These are phyloP conservation scores for Xylariaceae sp. DNA, from an alignment of 2,329 filamentous ascomycete species.

Conservation along the genomic window DNA sequence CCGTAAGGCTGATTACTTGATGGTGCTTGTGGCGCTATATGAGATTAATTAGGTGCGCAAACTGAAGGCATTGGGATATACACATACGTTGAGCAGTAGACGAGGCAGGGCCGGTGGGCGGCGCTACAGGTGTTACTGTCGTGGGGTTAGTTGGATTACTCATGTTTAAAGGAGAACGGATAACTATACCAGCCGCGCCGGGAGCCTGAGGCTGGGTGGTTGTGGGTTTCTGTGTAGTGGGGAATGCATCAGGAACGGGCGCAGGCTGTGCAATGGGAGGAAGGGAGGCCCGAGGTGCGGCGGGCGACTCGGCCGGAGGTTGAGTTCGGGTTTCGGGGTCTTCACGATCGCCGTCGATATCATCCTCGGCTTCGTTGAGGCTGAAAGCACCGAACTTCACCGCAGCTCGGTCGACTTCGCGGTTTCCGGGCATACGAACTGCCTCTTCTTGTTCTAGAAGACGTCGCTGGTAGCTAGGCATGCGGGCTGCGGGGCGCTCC, in stretches of 20 bases:
- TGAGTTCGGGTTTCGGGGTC: slow-evolving; percentile 94
- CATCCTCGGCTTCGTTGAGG: slow-evolving; percentile 81
- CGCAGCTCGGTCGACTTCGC: slow-evolving; percentile 88
- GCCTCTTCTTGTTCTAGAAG: slow-evolving; percentile 95
- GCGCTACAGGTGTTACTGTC: slow-evolving; percentile 40
- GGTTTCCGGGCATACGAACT: slow-evolving; percentile 97
- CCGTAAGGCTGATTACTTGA: slow-evolving; percentile 70
- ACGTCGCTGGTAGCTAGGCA: slow-evolving; percentile 82
- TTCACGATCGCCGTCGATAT: slow-evolving; percentile 93
- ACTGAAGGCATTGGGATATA: slow-evolving; percentile 40
- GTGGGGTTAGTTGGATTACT: slow-evolving; percentile 30
- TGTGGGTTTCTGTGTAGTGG: slow-evolving; percentile 59
- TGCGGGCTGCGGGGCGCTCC: slow-evolving; percentile 66
- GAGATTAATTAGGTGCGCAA: slow-evolving; percentile 45
- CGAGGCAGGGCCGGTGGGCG: slow-evolving; percentile 39
- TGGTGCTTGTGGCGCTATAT: slow-evolving; percentile 60
- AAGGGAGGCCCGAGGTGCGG: slow-evolving; percentile 80
- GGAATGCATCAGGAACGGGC: slow-evolving; percentile 61
- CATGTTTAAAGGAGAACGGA: slow-evolving; percentile 13
- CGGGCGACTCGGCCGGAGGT: slow-evolving; percentile 90
- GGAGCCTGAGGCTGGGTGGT: slow-evolving; percentile 51
- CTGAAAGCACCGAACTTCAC: slow-evolving; percentile 98
- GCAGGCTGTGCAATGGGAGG: slow-evolving; percentile 72
- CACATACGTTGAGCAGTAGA: slow-evolving; percentile 41
- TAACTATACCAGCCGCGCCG: slow-evolving; percentile 41